Conservation (phyloP, 2,329 filamentous ascomycete genomes). For the Rosellinia necatrix region DNA sequence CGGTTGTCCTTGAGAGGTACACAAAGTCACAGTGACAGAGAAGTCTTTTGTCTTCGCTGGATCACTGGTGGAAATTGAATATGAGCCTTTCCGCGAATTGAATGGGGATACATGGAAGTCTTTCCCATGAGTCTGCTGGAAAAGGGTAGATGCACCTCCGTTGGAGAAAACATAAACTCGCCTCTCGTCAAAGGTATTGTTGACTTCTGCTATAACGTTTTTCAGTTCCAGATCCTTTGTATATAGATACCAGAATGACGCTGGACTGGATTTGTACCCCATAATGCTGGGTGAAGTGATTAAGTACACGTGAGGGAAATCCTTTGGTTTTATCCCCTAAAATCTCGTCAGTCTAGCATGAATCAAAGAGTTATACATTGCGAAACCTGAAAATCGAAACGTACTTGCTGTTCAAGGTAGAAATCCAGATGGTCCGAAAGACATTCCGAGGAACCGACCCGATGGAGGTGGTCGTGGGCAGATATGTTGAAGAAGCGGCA, state of each 20-base stretch:
- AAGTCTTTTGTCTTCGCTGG: background rate
- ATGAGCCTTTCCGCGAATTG: background rate
- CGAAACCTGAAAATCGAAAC: too few relatives aligned
- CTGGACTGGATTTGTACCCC: background rate
- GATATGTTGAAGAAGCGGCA: too few relatives aligned
- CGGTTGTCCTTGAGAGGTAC: background rate
- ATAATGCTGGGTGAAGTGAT: background rate
- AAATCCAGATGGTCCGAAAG: too few relatives aligned
- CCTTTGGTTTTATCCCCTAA: background rate
- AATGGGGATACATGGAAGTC: constrained; percentile 2
- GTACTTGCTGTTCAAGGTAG: too few relatives aligned
- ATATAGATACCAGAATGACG: constrained; percentile 4
- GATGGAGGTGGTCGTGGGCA: too few relatives aligned
- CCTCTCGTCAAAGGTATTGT: background rate
- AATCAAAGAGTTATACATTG: too few relatives aligned
- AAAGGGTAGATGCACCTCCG: background rate
- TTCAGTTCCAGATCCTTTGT: background rate
- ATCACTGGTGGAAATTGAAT: background rate
- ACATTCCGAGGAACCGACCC: too few relatives aligned
- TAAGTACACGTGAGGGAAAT: background rate
- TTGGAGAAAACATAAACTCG: background rate
- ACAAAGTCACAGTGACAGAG: background rate
- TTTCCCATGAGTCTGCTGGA: background rate
- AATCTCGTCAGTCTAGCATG: too few relatives aligned
- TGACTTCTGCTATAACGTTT: background rate